These are phyloP conservation scores for Lachancea lanzarotensis DNA, from an alignment of 805 yeast species.

Conservation along the genomic window DNA sequence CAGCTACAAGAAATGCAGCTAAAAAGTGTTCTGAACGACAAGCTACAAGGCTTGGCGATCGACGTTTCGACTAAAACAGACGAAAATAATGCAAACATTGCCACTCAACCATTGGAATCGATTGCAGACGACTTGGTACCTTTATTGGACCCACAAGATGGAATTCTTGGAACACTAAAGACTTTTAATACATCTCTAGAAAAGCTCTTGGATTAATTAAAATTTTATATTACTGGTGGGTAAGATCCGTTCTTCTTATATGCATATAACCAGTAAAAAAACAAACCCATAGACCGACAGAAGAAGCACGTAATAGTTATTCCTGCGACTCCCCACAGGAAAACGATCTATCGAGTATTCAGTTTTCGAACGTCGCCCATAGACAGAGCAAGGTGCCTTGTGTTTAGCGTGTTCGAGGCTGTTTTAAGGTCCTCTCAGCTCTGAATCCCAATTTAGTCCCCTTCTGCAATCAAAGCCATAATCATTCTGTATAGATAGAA, in stretches of 20 bases:
- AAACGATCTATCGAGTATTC: background rate
- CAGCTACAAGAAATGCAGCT: slow-evolving; percentile 5
- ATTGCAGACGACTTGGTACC: slow-evolving; percentile 7
- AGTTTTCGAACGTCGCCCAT: too few relatives aligned
- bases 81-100: background rate
- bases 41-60: slow-evolving; percentile 2
- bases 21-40: slow-evolving; percentile 6
- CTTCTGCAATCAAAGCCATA: slow-evolving; percentile 76
- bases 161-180: slow-evolving; percentile 14
- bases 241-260: background rate
- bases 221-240: slow-evolving; percentile 1
- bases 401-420: too few relatives aligned
- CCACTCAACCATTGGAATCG: background rate
- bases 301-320: too few relatives aligned
- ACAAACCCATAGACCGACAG: slow-evolving; percentile 2
- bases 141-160: slow-evolving; percentile 18
- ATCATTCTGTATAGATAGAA: slow-evolving; percentile 94
- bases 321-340: too few relatives aligned
- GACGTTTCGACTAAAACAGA: background rate
- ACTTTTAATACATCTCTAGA: slow-evolving; percentile 11
- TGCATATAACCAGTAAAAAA: background rate
- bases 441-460: slow-evolving; percentile 7
- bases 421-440: too few relatives aligned
- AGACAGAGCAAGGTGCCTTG: too few relatives aligned
- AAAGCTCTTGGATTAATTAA: slow-evolving; percentile 6